These are phyloP conservation scores for Leccinellum luteum DNA, from an alignment of 768 basidiomycete species.

Conservation along the genomic window DNA sequence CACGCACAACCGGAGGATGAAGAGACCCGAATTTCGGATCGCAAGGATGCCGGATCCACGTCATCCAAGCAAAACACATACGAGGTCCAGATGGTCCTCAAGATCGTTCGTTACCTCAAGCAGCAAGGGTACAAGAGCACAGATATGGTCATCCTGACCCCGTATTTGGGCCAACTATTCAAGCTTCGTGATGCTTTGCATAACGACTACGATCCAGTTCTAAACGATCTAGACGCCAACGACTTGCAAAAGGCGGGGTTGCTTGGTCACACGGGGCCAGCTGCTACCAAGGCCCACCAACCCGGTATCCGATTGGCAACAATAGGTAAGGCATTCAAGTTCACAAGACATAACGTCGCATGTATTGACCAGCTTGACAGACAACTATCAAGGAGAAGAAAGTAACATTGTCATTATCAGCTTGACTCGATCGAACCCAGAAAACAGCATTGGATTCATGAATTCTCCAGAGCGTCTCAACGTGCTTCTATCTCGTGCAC, in stretches of 20 bases:
- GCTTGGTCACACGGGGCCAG: conserved; percentile 34
- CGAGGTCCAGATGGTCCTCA: conserved; percentile 63
- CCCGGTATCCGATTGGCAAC: conserved; percentile 55
- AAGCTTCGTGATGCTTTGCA: conserved; percentile 45
- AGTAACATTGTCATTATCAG: conserved; percentile 64
- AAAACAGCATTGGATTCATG: conserved; percentile 70
- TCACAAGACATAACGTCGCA: neutral
- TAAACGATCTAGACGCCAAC: conserved; percentile 60
- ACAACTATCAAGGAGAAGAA: conserved; percentile 79
- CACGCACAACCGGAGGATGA: conserved; percentile 59
- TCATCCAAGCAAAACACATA: conserved; percentile 62
- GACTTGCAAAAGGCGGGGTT: conserved; percentile 62
- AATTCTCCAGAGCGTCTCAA: conserved; percentile 65
- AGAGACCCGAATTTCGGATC: conserved; percentile 39
- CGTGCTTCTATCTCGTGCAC: conserved; percentile 69
- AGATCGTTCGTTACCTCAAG: conserved; percentile 61
- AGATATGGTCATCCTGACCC: conserved; percentile 63
- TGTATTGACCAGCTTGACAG: conserved; percentile 32
- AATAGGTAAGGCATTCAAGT: conserved; percentile 52
- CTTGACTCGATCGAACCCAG: conserved; percentile 58
- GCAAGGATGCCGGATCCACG: conserved; percentile 43
- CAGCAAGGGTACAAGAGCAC: conserved; percentile 68
- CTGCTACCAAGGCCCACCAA: conserved; percentile 38
- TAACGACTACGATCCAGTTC: conserved; percentile 51
- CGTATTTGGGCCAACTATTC: conserved; percentile 64